A percentile compares a stretch with the other conserved stretches of the same genome.
Conservation (phyloP, 805 yeast species). For the Huiozyma naganishii region DNA sequence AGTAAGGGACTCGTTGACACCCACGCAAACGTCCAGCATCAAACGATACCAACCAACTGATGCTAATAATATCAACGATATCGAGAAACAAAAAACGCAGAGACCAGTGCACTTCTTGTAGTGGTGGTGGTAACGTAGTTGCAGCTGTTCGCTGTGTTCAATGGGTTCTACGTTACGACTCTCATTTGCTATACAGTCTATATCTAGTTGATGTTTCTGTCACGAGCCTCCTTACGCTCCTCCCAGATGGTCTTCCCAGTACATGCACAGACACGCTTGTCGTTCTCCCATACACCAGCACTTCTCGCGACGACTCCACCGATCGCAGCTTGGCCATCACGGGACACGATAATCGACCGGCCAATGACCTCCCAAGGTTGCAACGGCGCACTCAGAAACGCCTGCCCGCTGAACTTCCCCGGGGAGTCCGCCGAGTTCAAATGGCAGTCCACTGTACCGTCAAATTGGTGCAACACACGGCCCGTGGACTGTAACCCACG, state of each 20-base stretch:
- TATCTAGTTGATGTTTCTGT: conserved; percentile 15
- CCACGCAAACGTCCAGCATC: too few relatives aligned
- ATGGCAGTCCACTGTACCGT: conserved; percentile 7
- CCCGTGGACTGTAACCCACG: conserved; percentile 65
- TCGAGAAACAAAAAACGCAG: too few relatives aligned
- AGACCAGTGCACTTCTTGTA: too few relatives aligned
- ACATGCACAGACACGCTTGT: conserved; percentile 86
- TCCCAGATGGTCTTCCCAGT: conserved; percentile 96
- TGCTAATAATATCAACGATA: too few relatives aligned
- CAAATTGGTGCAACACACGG: conserved; percentile 30
- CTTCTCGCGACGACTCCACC: conserved; percentile 91
- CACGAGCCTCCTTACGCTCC: conserved; percentile 69
- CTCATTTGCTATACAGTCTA: too few relatives aligned
- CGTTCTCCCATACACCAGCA: conserved; percentile 96
- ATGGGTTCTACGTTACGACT: too few relatives aligned
- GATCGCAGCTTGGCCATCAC: conserved; percentile 27
- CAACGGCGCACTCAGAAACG: conserved; percentile 35
- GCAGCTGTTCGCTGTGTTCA: too few relatives aligned
- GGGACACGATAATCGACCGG: conserved; percentile 35
- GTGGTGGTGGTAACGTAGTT: too few relatives aligned
- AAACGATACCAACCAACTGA: too few relatives aligned
- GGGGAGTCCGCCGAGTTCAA: neutral
- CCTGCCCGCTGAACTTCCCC: conserved; percentile 32
- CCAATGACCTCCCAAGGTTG: conserved; percentile 58
- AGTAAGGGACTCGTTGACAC: too few relatives aligned